Conservation (phyloP, 805 yeast genomes). For the Komagataella phaffii region DNA sequence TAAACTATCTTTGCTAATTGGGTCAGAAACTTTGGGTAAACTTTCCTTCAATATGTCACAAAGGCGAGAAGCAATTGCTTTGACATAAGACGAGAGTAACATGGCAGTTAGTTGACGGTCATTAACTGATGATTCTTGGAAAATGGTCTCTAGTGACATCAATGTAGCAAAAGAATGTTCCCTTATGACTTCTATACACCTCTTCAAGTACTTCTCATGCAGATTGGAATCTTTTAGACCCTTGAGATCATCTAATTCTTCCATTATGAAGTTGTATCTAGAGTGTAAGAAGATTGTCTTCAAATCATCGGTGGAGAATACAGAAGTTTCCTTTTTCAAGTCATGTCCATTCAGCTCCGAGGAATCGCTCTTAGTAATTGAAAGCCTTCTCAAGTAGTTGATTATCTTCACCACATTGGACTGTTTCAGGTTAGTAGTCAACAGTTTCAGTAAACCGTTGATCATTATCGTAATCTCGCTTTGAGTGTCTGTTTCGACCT, state of each 20-base stretch:
- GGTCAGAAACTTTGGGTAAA: constrained; percentile 20
- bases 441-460: constrained; percentile 49
- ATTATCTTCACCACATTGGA: constrained; percentile 69
- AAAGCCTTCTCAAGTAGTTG: constrained; percentile 60
- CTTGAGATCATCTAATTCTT: constrained; percentile 41
- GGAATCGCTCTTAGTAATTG: constrained; percentile 24
- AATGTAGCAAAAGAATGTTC: constrained; percentile 71
- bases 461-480: constrained; percentile 49
- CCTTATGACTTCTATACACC: constrained; percentile 73
- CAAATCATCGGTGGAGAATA: constrained; percentile 15
- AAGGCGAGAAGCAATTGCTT: constrained; percentile 17
- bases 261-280: constrained; percentile 51
- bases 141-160: constrained; percentile 50
- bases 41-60: constrained; percentile 17
- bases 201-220: constrained; percentile 51
- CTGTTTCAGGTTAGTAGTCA: constrained; percentile 67
- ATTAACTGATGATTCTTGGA: constrained; percentile 17
- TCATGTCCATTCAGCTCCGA: constrained; percentile 2
- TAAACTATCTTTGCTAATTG: constrained; percentile 43
- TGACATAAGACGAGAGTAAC: constrained; percentile 23
- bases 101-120: constrained; percentile 9
- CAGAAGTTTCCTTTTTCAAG: constrained; percentile 15
- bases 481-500: constrained; percentile 37
- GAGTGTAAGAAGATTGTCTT: constrained; percentile 54
- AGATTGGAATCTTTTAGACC: constrained; percentile 43